A percentile compares a stretch with the other conserved stretches of the same genome.
Conservation (phyloP, 2,329 filamentous ascomycete species). For the Ophiosphaerella korrae region DNA sequence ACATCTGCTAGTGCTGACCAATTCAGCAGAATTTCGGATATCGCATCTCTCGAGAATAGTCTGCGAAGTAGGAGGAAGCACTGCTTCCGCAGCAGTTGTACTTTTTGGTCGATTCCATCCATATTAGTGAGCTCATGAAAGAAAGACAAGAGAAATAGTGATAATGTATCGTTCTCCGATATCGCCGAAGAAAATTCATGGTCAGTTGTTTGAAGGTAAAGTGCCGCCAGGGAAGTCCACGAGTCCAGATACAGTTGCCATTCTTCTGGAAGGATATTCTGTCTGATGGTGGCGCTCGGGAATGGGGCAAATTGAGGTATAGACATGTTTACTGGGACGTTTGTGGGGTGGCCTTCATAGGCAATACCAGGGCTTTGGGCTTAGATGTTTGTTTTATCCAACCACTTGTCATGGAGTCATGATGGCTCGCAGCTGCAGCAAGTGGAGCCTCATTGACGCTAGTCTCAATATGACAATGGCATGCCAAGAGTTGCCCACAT, state of each 20-base stretch:
- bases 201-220: conserved; percentile 66
- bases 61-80: conserved; percentile 69
- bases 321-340: conserved; percentile 31
- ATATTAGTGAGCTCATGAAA: conserved; percentile 58
- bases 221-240: conserved; percentile 72
- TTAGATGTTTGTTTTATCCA: too few relatives aligned
- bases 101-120: conserved; percentile 43
- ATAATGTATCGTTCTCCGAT: conserved; percentile 63
- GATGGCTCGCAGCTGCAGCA: conserved; percentile 27
- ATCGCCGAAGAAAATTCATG: conserved; percentile 60
- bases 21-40: conserved; percentile 58
- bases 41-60: conserved; percentile 56
- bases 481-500: conserved; percentile 41
- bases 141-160: conserved; percentile 70
- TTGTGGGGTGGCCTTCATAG: not conserved
- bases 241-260: conserved; percentile 79
- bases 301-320: conserved; percentile 79
- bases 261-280: conserved; percentile 69
- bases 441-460: conserved; percentile 6
- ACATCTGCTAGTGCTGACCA: conserved; percentile 74
- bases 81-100: conserved; percentile 62
- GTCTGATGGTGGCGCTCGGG: conserved; percentile 70
- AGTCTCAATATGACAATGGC: conserved; percentile 41
- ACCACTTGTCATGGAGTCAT: conserved; percentile 25
- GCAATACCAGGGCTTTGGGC: too few relatives aligned